Base-by-base conservation (phyloP, 164 flowering plant genomes). In the Nymphaea thermarum region DNA sequence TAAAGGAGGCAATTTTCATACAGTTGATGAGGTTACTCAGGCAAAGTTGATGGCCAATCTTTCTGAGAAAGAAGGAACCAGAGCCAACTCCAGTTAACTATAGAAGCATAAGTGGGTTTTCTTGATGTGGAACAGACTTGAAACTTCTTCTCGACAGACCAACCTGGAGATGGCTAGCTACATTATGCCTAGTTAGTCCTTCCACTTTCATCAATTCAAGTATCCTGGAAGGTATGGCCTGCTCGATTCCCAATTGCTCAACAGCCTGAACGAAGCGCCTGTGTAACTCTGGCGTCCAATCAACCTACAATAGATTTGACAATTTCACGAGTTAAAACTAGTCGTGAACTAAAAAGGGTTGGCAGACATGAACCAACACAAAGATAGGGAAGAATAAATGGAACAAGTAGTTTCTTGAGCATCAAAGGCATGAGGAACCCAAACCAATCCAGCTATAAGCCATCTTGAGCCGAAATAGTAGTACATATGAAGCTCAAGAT, bases 81-180 rank as follows among this genome's bases (percentile, higher is more conserved):
- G 36, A 25, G 36, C 36, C 36, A 25, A 25, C 36, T 25, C 36
- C 36, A 25, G 0, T 51, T 51, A 51, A 8, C 57, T 8, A 5
- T 8, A 15, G 57, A 51, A 51, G 57, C 57, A 25, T 15, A 4
- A 51, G 57, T 51, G 8, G 57, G 8, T 15, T 51, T 51, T 10
- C 12, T 51, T 8, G 57, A 8, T 51, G 8, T 51, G 3, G 5
- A 15, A 51, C 8, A 51, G 57, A 51, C 14, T 51, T 51, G 57
- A 3, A 8, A 15, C 8, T 51, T 15, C 55, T 59, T 41, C 36
- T 36, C 60, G 61, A n/a, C 16, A 61, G 4, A 71, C 77, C 42
- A 60, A 88, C 96, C 92, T 90, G 96, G 44, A 90, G 87, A 79
- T 90, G 96, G 69, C 96, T 90, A 63, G 96, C 96, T 4, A 90